phyloP scores from a whole-genome alignment of 768 basidiomycete genomes.

The Amanita polypyramis region DNA sequence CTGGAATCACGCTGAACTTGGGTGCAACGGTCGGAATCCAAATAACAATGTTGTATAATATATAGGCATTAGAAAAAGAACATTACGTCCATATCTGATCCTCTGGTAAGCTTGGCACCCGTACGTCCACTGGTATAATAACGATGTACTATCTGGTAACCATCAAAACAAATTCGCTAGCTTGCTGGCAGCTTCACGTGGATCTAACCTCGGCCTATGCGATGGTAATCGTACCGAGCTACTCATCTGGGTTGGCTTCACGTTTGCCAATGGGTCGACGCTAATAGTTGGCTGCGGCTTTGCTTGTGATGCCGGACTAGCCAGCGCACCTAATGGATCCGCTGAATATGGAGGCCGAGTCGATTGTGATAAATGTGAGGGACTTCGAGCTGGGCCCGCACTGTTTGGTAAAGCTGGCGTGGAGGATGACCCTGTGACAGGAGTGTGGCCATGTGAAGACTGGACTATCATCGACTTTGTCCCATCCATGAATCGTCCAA shows the following conservation, averaged over 20 bases:
- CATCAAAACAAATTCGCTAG: slow-evolving; percentile 78
- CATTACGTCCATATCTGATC: background rate
- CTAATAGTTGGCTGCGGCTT: slow-evolving; percentile 19
- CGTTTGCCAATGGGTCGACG: slow-evolving; percentile 57
- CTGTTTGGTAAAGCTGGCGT: slow-evolving; percentile 16
- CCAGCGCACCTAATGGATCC: slow-evolving; percentile 21
- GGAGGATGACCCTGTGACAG: slow-evolving; percentile 25
- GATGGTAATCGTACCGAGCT: slow-evolving; percentile 66
- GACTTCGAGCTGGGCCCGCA: slow-evolving; percentile 7
- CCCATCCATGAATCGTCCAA: slow-evolving; percentile 61
- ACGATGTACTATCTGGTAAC: background rate
- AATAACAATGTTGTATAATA: background rate
- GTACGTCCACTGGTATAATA: background rate
- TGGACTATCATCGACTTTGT: slow-evolving; percentile 76
- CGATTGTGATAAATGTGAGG: slow-evolving; percentile 9
- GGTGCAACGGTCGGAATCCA: background rate
- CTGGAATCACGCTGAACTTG: background rate
- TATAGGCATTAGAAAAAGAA: background rate
- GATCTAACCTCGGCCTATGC: slow-evolving; percentile 66
- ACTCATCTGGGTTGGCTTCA: slow-evolving; percentile 55
- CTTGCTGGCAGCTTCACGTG: slow-evolving; percentile 80
- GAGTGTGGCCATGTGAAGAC: slow-evolving; percentile 25
- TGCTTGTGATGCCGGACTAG: slow-evolving; percentile 7
- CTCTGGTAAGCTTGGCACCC: background rate
- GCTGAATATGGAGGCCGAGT: background rate